These are phyloP conservation scores for Hyparrhenia diplandra DNA, from an alignment of 176 grass and related monocot genomes.

Conservation along the genomic window DNA sequence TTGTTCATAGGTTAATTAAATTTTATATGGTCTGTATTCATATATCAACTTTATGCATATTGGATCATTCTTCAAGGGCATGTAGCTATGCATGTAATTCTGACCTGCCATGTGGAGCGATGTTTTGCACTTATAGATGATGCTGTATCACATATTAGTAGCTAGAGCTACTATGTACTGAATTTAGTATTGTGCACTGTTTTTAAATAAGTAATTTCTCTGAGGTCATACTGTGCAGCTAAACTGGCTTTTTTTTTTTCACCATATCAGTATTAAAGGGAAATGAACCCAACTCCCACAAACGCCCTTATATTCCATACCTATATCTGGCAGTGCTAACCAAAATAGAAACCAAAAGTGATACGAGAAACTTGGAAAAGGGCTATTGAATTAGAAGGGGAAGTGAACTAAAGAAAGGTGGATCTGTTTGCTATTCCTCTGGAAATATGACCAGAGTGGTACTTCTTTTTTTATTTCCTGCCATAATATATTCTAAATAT, in stretches of 20 bases:
- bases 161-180: not conserved
- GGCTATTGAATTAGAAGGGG: not conserved
- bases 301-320: not conserved
- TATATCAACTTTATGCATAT: not conserved
- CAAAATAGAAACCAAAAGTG: not conserved
- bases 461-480: not conserved
- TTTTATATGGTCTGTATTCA: not conserved
- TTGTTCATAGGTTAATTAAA: not conserved
- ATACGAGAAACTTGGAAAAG: not conserved
- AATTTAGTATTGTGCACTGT: not conserved
- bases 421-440: not conserved
- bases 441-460: not conserved
- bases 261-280: not conserved
- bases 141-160: not conserved
- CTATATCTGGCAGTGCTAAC: not conserved
- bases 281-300: not conserved
- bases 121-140: not conserved
- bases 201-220: not conserved
- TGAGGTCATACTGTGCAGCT: not conserved
- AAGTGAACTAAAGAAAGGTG: not conserved
- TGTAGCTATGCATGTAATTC: slow-evolving; percentile 1
- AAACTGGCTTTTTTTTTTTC: not conserved
- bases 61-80: not conserved
- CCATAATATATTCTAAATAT: slow-evolving; percentile 33
- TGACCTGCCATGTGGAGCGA: not conserved